These are phyloP conservation scores for Verticillium longisporum DNA, from an alignment of 2,329 filamentous ascomycete genomes.

Conservation along the genomic window DNA sequence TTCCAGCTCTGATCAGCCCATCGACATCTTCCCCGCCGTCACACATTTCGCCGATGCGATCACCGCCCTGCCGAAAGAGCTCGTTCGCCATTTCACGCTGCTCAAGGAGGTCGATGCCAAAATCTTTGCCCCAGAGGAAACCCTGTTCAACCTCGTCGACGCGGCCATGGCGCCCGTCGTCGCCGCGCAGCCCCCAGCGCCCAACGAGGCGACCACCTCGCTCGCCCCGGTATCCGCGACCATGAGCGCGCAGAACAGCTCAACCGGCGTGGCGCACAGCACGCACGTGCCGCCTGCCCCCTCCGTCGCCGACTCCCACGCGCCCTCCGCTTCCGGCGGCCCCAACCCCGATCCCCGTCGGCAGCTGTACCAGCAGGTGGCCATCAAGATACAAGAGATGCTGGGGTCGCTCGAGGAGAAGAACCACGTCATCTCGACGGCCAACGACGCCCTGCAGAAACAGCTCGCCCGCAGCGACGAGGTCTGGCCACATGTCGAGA, in stretches of 20 bases:
- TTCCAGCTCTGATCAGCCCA: slow-evolving; percentile 47
- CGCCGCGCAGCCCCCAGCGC: slow-evolving; percentile 36
- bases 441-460: slow-evolving; percentile 80
- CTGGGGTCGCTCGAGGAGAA: slow-evolving; percentile 93
- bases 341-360: slow-evolving; percentile 58
- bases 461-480: slow-evolving; percentile 80
- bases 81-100: slow-evolving; percentile 90
- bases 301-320: slow-evolving; percentile 35
- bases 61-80: slow-evolving; percentile 86
- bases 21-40: slow-evolving; percentile 61
- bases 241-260: slow-evolving; percentile 44
- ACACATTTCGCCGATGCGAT: slow-evolving; percentile 86
- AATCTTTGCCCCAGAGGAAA: slow-evolving; percentile 80
- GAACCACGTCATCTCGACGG: slow-evolving; percentile 90
- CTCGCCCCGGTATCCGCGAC: slow-evolving; percentile 35
- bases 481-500: slow-evolving; percentile 78
- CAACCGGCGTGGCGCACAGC: slow-evolving; percentile 28
- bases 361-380: slow-evolving; percentile 70
- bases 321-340: slow-evolving; percentile 37
- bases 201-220: slow-evolving; percentile 36
- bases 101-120: slow-evolving; percentile 98
- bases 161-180: slow-evolving; percentile 48
- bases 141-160: slow-evolving; percentile 69
- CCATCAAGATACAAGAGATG: slow-evolving; percentile 74
- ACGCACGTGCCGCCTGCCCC: slow-evolving; percentile 28